These are phyloP conservation scores for Xylariales sp. DNA, from an alignment of 2,329 filamentous ascomycete genomes.

Conservation along the genomic window DNA sequence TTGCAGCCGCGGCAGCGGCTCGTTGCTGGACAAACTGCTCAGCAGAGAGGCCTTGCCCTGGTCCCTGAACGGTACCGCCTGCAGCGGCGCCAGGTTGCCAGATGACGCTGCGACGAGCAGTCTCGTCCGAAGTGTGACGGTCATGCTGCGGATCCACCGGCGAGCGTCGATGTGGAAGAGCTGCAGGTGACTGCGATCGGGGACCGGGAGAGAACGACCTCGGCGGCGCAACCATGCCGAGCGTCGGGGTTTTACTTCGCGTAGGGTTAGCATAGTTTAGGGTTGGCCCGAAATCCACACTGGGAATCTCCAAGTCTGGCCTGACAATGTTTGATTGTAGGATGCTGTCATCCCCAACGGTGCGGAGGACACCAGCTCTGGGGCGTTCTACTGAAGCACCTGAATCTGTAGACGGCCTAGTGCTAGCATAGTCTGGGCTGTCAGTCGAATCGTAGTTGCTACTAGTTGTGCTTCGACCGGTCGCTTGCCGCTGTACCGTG, in stretches of 20 bases:
- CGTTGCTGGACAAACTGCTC: constrained; percentile 84
- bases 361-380: constrained; percentile 75
- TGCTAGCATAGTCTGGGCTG: constrained; percentile 77
- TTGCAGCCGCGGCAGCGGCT: constrained; percentile 51
- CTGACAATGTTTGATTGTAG: constrained; percentile 15
- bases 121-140: constrained; percentile 47
- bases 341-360: constrained; percentile 53
- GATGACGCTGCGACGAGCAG: constrained; percentile 60
- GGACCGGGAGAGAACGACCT: constrained; percentile 28
- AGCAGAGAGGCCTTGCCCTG: constrained; percentile 54
- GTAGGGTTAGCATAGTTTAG: constrained; percentile 53
- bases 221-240: constrained; percentile 13
- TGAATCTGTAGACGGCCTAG: constrained; percentile 48
- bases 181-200: constrained; percentile 17
- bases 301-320: constrained; percentile 55
- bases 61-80: constrained; percentile 40
- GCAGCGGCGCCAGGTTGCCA: constrained; percentile 67
- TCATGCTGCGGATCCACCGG: constrained; percentile 28
- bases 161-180: constrained; percentile 12
- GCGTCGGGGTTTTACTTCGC: constrained; percentile 25
- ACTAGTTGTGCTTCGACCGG: constrained; percentile 30
- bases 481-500: constrained; percentile 29
- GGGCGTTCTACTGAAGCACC: constrained; percentile 58
- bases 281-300: constrained; percentile 83
- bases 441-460: constrained; percentile 55